A percentile compares a stretch with the other conserved stretches of the same genome.
Conservation (phyloP, 2,329 filamentous ascomycete genomes). For the Pseudogymnoascus sp. region DNA sequence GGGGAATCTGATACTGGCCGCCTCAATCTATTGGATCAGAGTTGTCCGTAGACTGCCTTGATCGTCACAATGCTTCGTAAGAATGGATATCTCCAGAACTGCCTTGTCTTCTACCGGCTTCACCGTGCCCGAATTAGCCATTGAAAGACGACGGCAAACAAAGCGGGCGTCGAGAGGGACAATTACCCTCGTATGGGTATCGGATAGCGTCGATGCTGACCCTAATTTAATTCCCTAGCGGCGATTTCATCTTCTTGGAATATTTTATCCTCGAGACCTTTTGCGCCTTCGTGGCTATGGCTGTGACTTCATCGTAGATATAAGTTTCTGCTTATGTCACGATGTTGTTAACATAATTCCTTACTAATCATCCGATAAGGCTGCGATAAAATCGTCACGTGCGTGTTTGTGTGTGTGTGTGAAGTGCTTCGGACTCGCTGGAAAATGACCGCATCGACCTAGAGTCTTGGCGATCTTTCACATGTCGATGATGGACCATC, state of each 20-base stretch:
- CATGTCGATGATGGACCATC: not conserved
- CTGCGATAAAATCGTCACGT: not conserved
- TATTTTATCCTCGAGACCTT: not conserved
- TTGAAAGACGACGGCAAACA: not conserved
- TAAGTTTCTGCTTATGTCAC: not conserved
- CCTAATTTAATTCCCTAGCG: not conserved
- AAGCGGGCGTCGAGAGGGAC: not conserved
- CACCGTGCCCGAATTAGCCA: not conserved
- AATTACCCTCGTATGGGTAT: not conserved
- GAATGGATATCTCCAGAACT: not conserved
- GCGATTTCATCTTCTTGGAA: not conserved
- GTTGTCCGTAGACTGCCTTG: not conserved
- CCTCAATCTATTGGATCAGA: not conserved
- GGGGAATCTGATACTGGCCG: not conserved
- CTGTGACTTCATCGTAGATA: not conserved
- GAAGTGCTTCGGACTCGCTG: not conserved
- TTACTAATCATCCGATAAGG: not conserved
- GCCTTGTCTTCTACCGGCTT: not conserved
- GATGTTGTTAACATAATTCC: not conserved
- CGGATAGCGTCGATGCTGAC: not conserved
- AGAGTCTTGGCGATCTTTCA: not conserved
- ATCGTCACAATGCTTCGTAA: not conserved
- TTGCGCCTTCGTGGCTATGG: not conserved
- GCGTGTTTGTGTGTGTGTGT: not conserved
- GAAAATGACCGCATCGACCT: not conserved